Percentiles rank a stretch among this genome's conserved stretches.
These are phyloP conservation scores for Flaveria bidentis DNA, from an alignment of 129 eudicot genomes.

Conservation along the genomic window DNA sequence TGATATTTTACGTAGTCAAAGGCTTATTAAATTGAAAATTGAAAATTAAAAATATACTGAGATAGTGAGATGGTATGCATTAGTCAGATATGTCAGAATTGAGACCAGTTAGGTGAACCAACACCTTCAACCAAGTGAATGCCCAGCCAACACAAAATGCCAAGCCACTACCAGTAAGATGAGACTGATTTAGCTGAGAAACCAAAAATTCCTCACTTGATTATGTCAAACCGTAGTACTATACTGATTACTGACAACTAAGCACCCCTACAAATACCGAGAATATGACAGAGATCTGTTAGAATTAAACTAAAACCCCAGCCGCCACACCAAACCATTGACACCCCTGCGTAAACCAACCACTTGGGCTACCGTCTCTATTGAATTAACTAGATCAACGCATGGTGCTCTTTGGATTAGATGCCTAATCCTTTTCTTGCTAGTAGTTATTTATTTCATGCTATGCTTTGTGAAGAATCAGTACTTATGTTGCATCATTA, in stretches of 20 bases:
- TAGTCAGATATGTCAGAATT: background rate
- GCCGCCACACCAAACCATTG: background rate
- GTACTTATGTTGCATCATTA: background rate
- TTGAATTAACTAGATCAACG: background rate
- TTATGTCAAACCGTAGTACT: background rate
- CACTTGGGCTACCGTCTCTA: background rate
- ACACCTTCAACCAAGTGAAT: constrained; percentile 13
- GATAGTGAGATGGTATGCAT: constrained; percentile 3
- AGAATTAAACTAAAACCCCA: constrained; percentile 1
- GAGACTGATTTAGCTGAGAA: background rate
- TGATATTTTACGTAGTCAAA: background rate
- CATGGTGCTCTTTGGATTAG: background rate
- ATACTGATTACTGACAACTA: background rate
- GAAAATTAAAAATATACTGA: constrained; percentile 2
- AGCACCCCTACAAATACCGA: background rate
- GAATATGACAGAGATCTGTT: background rate
- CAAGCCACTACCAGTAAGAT: constrained; percentile 6
- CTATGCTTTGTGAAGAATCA: constrained; percentile 3
- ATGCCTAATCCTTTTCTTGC: constrained; percentile 15
- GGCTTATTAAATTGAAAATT: background rate
- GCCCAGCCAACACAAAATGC: background rate
- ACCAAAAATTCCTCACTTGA: background rate
- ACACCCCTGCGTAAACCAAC: background rate
- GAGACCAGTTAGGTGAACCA: constrained; percentile 21
- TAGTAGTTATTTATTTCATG: constrained; percentile 11